Conservation (phyloP, 2,329 filamentous ascomycete genomes). For the Triangularia verruculosa region DNA sequence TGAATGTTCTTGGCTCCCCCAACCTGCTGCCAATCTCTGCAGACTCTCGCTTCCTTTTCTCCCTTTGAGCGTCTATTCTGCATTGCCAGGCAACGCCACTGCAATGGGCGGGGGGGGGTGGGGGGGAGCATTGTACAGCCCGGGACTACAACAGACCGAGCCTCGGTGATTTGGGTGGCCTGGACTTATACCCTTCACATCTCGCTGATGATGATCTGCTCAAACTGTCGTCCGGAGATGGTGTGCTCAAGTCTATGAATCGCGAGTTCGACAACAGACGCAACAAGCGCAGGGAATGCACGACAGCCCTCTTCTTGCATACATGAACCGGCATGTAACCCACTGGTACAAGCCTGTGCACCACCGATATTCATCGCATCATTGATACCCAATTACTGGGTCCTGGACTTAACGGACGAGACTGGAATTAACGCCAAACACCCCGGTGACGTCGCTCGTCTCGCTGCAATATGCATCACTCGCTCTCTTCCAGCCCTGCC, state of each 20-base stretch:
- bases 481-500: conserved; percentile 4
- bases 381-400: background rate
- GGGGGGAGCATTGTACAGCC: conserved; percentile 6
- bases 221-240: conserved; percentile 15
- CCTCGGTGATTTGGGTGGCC: conserved; percentile 1
- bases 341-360: conserved; percentile 6
- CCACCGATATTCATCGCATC: conserved; percentile 9
- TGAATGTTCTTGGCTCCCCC: conserved; percentile 19
- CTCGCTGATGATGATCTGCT: conserved; percentile 23
- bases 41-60: conserved; percentile 14
- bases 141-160: conserved; percentile 17
- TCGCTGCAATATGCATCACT: conserved; percentile 20
- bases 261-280: conserved; percentile 9
- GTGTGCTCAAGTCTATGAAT: conserved; percentile 17
- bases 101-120: too few relatives aligned
- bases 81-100: conserved; percentile 11
- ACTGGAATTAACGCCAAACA: background rate
- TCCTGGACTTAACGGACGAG: background rate
- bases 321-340: conserved; percentile 15
- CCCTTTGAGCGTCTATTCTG: conserved; percentile 9
- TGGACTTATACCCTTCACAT: conserved; percentile 10
- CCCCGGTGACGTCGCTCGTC: conserved; percentile 13
- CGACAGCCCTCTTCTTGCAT: conserved; percentile 10
- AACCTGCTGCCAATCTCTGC: conserved; percentile 6
- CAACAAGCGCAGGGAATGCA: conserved; percentile 15